Percentiles rank a stretch among this genome's conserved stretches.
These are phyloP conservation scores for Parachlorella kessleri DNA, from an alignment of 139 green algal genomes.

Conservation along the genomic window DNA sequence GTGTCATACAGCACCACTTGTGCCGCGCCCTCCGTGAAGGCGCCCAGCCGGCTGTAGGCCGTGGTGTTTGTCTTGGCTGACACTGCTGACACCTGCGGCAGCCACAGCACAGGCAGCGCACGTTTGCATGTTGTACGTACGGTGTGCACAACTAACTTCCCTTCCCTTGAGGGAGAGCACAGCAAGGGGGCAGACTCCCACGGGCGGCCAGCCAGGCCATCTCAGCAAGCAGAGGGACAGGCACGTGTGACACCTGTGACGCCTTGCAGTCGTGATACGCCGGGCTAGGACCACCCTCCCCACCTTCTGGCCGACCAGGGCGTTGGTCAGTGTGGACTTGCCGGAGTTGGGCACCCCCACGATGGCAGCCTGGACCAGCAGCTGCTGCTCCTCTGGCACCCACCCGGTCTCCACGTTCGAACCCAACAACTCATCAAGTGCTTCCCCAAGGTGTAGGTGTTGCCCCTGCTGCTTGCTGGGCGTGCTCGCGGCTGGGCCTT, in stretches of 20 bases:
- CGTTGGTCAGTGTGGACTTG: conserved; percentile 88
- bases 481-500: too few relatives aligned
- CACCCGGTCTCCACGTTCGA: not conserved
- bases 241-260: too few relatives aligned
- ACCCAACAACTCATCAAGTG: not conserved
- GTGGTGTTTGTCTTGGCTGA: conserved; percentile 89
- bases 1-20: conserved; percentile 76
- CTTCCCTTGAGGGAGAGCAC: too few relatives aligned
- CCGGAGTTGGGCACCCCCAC: conserved; percentile 85
- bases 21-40: conserved; percentile 45
- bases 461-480: too few relatives aligned
- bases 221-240: too few relatives aligned
- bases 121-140: too few relatives aligned
- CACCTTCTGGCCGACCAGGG: conserved; percentile 65
- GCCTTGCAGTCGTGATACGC: too few relatives aligned
- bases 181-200: not conserved
- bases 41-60: conserved; percentile 51
- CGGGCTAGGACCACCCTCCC: too few relatives aligned
- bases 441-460: too few relatives aligned
- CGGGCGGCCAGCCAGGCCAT: too few relatives aligned
- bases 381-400: conserved; percentile 19
- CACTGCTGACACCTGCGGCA: conserved; percentile 74
- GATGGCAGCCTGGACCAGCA: conserved; percentile 58
- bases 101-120: too few relatives aligned
- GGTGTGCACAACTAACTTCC: too few relatives aligned